phyloP scores from a whole-genome alignment of 306 rosid genomes.

The Pyrus communis region DNA sequence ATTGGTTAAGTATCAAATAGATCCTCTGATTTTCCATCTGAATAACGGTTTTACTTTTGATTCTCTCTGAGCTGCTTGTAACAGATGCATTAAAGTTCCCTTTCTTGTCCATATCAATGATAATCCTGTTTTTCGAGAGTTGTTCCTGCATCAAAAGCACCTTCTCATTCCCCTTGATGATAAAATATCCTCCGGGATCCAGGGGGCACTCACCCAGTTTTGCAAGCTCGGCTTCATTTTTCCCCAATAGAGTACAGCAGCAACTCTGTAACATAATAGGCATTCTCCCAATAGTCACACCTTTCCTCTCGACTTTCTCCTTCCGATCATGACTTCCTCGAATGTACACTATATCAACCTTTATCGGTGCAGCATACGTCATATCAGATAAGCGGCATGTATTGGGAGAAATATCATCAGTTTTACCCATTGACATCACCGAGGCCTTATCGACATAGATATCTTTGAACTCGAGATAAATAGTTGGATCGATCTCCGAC shows the following conservation, averaged over 20 bases:
- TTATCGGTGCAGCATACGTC: constrained; percentile 80
- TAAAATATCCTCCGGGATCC: constrained; percentile 93
- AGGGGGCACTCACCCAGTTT: constrained; percentile 92
- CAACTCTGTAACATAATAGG: constrained; percentile 86
- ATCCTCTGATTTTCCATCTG: constrained; percentile 71
- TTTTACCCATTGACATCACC: constrained; percentile 32
- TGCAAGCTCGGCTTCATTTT: constrained; percentile 85
- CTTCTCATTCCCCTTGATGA: constrained; percentile 91
- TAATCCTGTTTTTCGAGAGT: constrained; percentile 87
- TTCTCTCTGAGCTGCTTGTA: constrained; percentile 65
- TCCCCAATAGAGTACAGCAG: constrained; percentile 58
- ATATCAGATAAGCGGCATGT: constrained; percentile 72
- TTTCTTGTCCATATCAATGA: constrained; percentile 80
- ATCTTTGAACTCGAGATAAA: constrained; percentile 51
- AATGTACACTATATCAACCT: constrained; percentile 53
- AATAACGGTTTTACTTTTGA: constrained; percentile 66
- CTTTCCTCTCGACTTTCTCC: constrained; percentile 19
- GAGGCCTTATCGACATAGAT: constrained; percentile 62
- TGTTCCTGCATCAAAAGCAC: constrained; percentile 91
- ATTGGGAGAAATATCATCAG: constrained; percentile 51
- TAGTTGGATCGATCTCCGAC: constrained; percentile 31
- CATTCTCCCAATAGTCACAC: constrained; percentile 66
- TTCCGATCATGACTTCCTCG: constrained; percentile 38
- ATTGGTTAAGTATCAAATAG: constrained; percentile 56
- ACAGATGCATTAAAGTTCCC: constrained; percentile 82